Conservation (phyloP, 192 early-diverging fungal genomes). For the Glomus cerebriforme region DNA sequence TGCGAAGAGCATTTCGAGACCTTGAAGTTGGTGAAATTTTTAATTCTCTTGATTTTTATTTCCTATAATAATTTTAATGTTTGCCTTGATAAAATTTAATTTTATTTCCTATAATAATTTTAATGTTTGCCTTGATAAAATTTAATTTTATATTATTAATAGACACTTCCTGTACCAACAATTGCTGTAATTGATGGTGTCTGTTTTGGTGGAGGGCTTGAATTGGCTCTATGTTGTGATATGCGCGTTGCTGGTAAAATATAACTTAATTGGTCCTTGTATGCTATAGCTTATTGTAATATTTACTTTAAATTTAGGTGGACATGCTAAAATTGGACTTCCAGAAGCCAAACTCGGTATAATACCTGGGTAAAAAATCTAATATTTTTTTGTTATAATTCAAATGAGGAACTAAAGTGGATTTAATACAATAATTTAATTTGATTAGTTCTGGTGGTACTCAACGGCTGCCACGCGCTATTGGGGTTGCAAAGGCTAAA, state of each 20-base stretch:
- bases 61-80: not conserved
- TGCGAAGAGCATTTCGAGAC: conserved; percentile 77
- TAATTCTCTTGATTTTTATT: not conserved
- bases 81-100: too few relatives aligned
- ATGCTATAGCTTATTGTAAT: not conserved
- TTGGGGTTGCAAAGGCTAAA: conserved; percentile 86
- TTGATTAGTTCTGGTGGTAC: conserved; percentile 85
- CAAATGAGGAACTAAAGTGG: not conserved
- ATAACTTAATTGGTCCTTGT: not conserved
- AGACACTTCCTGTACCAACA: conserved; percentile 88
- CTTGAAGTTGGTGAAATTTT: conserved; percentile 62
- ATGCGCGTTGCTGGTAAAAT: conserved; percentile 78
- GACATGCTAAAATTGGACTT: conserved; percentile 78
- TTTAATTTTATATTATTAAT: not conserved
- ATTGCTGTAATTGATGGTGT: conserved; percentile 93
- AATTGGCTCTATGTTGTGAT: conserved; percentile 88
- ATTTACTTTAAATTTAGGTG: conserved; percentile 33
- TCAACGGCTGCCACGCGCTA: conserved; percentile 83
- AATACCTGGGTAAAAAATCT: conserved; percentile 79
- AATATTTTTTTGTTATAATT: too few relatives aligned
- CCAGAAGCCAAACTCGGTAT: conserved; percentile 93
- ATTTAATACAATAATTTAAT: not conserved
- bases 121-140: not conserved
- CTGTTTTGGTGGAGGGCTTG: conserved; percentile 91
- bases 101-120: not conserved